Evolutionary conservation across 148 eudicot species (phyloP), one percentile per base, ranked within the genome.

Genomic region (Silene conica): DNA sequence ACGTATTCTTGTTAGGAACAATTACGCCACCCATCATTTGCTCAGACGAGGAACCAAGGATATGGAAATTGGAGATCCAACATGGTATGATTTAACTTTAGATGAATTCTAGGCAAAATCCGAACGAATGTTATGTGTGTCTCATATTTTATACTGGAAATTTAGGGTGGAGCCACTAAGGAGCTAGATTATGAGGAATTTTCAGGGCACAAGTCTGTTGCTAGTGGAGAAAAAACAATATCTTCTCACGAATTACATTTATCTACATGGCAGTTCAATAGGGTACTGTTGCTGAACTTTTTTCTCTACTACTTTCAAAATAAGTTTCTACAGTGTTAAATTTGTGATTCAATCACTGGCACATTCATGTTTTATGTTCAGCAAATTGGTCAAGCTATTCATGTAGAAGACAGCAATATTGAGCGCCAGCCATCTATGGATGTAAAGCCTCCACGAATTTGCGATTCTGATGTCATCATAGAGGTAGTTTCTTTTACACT

Each of bases 371-470:
- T 28, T 48, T 78, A 15, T 57, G 60, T 66, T 12, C 76, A 78
- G 81, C 76, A 67, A 67, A 73, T 78, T 60, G 81, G 77, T n/a
- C 76, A 69, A 78, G 73, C 81, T 25, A 78, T 78, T 50, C 81
- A 67, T 28, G 81, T 78, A 59, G 62, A 78, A 78, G 73, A 67
- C 14, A 73, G 73, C 67, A 28, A 21, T 46, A 28, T 18, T 78
- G 81, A 73, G 76, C 81, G 81, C 23, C 81, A 67, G 62, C 81
- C 81, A 5, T 67, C 77, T 73, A 60, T 73, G 73, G 76, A 46
- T 73, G 50, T 66, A 20, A 78, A 66, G 60, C 76, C 76, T 64
- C 76, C 76, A 67, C 67, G 80, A 6, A 26, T 25, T 23, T 23
- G 50, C 62, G 80, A 78, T 45, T 46, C 80, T 23, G 80, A 73